phyloP scores from a whole-genome alignment of 306 rosid species.

The Pyrus bretschneideri region DNA sequence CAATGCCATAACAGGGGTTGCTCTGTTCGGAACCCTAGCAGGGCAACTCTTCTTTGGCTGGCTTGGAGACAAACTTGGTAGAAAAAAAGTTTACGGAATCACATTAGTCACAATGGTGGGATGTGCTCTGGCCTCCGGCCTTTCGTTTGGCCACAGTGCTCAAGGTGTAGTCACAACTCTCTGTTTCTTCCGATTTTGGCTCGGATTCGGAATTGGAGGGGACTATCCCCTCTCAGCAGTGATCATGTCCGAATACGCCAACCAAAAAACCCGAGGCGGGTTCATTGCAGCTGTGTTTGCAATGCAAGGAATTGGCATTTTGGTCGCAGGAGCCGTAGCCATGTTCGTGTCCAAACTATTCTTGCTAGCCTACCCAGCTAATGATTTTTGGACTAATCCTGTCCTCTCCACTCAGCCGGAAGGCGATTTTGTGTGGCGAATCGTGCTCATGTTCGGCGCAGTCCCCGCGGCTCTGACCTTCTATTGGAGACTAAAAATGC shows the following conservation, averaged over 20 bases:
- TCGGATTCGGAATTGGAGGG: conserved; percentile 56
- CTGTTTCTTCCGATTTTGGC: conserved; percentile 53
- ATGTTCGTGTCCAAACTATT: neutral
- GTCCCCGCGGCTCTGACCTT: conserved; percentile 11
- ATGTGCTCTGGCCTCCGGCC: conserved; percentile 49
- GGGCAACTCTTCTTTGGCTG: conserved; percentile 70
- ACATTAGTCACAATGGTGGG: conserved; percentile 51
- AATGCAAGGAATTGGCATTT: conserved; percentile 15
- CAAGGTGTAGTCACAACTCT: conserved; percentile 37
- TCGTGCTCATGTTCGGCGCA: conserved; percentile 6
- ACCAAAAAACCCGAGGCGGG: conserved; percentile 1
- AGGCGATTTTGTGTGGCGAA: conserved; percentile 17
- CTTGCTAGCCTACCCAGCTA: conserved; percentile 2
- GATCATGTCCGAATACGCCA: conserved; percentile 14
- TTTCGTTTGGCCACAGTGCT: conserved; percentile 46
- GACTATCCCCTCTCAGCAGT: conserved; percentile 31
- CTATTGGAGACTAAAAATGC: conserved; percentile 13
- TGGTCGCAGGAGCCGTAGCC: conserved; percentile 11
- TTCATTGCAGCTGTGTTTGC: conserved; percentile 10
- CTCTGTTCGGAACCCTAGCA: conserved; percentile 42
- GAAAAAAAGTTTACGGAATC: conserved; percentile 50
- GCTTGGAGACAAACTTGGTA: conserved; percentile 53
- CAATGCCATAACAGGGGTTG: conserved; percentile 50
- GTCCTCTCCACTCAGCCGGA: conserved; percentile 9
- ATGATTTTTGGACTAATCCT: neutral